These are phyloP conservation scores for Cystofilobasidium macerans DNA, from an alignment of 768 basidiomycete species.

Conservation along the genomic window DNA sequence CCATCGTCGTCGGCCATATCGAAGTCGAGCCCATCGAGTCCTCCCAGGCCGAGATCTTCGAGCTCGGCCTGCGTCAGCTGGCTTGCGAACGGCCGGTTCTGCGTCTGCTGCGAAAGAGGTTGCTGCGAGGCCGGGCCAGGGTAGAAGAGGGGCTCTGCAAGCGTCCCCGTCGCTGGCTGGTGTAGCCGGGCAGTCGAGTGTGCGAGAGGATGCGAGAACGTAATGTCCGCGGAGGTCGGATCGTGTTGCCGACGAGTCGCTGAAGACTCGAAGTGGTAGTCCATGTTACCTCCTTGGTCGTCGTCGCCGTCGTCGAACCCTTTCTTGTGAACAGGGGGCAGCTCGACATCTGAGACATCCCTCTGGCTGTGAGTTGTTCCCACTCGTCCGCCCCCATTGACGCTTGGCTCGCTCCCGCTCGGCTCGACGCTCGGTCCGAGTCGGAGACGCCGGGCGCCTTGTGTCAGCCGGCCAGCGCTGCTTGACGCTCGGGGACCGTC, in stretches of 20 bases:
- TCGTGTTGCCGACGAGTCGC: not conserved
- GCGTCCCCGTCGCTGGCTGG: not conserved
- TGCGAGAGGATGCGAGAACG: not conserved
- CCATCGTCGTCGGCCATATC: not conserved
- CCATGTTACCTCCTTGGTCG: too few relatives aligned
- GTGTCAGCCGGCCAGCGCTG: too few relatives aligned
- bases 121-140: not conserved
- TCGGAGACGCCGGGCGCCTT: too few relatives aligned
- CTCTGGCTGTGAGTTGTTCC: too few relatives aligned
- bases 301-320: too few relatives aligned
- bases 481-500: too few relatives aligned
- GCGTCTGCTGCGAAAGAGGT: not conserved
- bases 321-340: too few relatives aligned
- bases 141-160: not conserved
- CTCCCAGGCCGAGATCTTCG: not conserved
- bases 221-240: not conserved
- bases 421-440: too few relatives aligned
- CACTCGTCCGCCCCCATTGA: too few relatives aligned
- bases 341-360: not conserved
- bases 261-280: not conserved
- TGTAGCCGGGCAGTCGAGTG: not conserved
- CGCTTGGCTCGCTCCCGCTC: too few relatives aligned
- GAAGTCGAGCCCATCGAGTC: not conserved
- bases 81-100: not conserved
- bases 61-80: slow-evolving; percentile 1